A percentile compares a stretch with the other conserved stretches of the same genome.
These are phyloP conservation scores for Phytophthora kernoviae DNA, from an alignment of 352 stramenopile species.

Conservation along the genomic window DNA sequence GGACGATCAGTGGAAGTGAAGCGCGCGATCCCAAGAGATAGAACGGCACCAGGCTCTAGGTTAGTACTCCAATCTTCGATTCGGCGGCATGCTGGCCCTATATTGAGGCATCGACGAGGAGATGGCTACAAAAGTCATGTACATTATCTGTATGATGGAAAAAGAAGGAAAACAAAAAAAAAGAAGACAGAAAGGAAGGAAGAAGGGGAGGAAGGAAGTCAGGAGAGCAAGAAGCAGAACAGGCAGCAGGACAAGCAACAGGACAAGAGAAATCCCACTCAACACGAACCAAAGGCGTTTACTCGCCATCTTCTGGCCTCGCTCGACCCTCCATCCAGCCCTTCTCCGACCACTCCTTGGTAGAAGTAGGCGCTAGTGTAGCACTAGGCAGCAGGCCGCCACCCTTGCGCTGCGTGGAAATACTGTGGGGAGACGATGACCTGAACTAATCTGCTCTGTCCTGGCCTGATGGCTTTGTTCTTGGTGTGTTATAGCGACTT, in stretches of 20 bases:
- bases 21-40: constrained; percentile 89
- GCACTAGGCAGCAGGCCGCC: constrained; percentile 14
- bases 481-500: constrained; percentile 45
- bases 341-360: constrained; percentile 32
- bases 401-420: constrained; percentile 1
- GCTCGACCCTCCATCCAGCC: constrained; percentile 36
- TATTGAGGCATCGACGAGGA: not conserved
- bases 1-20: constrained; percentile 93
- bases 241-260: constrained; percentile 29
- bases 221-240: constrained; percentile 21
- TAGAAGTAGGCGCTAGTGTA: constrained; percentile 31
- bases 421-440: constrained; percentile 3
- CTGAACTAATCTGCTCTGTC: constrained; percentile 29
- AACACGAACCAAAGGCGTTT: constrained; percentile 46
- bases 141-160: constrained; percentile 29
- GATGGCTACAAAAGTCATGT: constrained; percentile 12
- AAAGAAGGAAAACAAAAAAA: constrained; percentile 1
- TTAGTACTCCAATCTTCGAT: constrained; percentile 52
- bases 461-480: constrained; percentile 19
- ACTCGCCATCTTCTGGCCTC: constrained; percentile 27
- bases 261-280: constrained; percentile 38
- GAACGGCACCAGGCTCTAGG: constrained; percentile 65
- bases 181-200: constrained; percentile 19
- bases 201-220: constrained; percentile 37
- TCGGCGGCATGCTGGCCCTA: too few species aligned